A percentile compares a stretch with the other conserved stretches of the same genome.
phyloP scores from a whole-genome alignment of 805 yeast species.

The Lachancea waltii region DNA sequence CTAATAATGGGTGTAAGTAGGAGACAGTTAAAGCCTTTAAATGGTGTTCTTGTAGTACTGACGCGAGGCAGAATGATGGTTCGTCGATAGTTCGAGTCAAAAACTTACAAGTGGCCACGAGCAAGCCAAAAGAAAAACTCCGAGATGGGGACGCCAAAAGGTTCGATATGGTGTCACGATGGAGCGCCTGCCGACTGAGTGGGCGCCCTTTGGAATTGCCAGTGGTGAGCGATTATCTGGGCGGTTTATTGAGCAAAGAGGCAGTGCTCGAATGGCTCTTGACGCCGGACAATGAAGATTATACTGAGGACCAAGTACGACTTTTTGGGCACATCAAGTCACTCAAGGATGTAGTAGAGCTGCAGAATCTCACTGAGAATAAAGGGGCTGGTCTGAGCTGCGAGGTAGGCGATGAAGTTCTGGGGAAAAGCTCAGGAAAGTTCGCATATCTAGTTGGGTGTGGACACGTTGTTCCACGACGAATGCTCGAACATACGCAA shows the following conservation, averaged over 20 bases:
- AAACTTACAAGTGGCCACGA: conserved; percentile 35
- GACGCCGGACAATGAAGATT: conserved; percentile 27
- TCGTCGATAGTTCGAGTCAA: conserved; percentile 58
- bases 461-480: conserved; percentile 38
- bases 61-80: conserved; percentile 50
- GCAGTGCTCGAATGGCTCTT: conserved; percentile 52
- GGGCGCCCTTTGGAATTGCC: conserved; percentile 42
- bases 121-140: conserved; percentile 13
- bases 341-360: conserved; percentile 41
- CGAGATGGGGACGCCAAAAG: conserved; percentile 16
- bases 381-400: conserved; percentile 12
- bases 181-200: conserved; percentile 45
- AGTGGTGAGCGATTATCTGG: conserved; percentile 62
- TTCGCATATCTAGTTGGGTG: conserved; percentile 43
- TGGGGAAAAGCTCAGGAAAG: conserved; percentile 34
- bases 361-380: conserved; percentile 29
- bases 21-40: too few relatives aligned
- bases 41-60: neutral
- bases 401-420: conserved; percentile 24
- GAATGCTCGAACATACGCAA: conserved; percentile 22
- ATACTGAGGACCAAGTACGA: conserved; percentile 21
- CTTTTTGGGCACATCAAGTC: conserved; percentile 33
- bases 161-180: conserved; percentile 28
- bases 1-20: conserved; percentile 9
- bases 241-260: conserved; percentile 59